phyloP scores from a whole-genome alignment of 257 asterid genomes.

The Nicotiana noctiflora region DNA sequence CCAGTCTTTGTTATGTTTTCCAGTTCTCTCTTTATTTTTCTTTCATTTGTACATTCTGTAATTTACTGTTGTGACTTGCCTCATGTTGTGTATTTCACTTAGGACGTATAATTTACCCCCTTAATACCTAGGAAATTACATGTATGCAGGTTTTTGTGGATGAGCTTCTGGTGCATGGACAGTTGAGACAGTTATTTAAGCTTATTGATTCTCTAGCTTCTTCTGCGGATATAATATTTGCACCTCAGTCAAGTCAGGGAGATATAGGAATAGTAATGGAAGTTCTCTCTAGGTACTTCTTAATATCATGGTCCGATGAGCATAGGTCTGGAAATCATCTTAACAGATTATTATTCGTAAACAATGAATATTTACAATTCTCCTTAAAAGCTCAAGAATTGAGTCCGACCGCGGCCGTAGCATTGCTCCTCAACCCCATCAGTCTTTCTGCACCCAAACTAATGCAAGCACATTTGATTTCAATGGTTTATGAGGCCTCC shows the following conservation, averaged over 20 bases:
- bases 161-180: slow-evolving; percentile 56
- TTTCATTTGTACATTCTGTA: not conserved
- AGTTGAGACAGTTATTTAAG: slow-evolving; percentile 36
- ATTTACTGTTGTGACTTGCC: not conserved
- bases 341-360: slow-evolving; percentile 36
- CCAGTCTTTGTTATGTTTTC: not conserved
- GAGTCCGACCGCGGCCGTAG: slow-evolving; percentile 48
- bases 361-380: slow-evolving; percentile 24
- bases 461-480: slow-evolving; percentile 56
- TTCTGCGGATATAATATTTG: slow-evolving; percentile 23
- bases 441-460: slow-evolving; percentile 54
- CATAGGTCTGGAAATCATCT: no score
- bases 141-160: slow-evolving; percentile 61
- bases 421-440: slow-evolving; percentile 57
- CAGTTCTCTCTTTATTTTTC: not conserved
- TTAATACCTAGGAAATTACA: slow-evolving; percentile 9
- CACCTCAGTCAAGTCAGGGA: no score
- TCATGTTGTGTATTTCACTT: not conserved
- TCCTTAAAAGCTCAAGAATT: slow-evolving; percentile 42
- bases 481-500: slow-evolving; percentile 56
- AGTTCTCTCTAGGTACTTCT: no score
- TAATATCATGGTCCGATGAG: no score
- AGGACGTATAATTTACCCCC: slow-evolving; percentile 2
- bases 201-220: slow-evolving; percentile 39
- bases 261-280: no score